These are phyloP conservation scores for Chlamydomonas asymmetrica DNA, from an alignment of 139 green algal genomes.

Conservation along the genomic window DNA sequence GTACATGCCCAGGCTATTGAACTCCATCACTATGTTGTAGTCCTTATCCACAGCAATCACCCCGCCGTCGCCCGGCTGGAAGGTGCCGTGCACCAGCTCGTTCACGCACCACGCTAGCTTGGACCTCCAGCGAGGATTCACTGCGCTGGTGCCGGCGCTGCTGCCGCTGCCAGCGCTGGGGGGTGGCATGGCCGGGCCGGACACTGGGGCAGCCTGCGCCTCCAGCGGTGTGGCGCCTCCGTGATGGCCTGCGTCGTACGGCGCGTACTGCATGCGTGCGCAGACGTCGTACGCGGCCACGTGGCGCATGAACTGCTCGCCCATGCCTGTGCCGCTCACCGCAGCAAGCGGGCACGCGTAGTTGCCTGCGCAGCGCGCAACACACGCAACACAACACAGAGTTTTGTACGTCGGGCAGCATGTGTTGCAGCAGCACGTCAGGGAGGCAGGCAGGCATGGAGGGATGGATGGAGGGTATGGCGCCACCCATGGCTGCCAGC, in stretches of 20 bases:
- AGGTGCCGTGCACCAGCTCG: conserved; percentile 12
- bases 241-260: too few species aligned
- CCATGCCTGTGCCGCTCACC: conserved; percentile 36
- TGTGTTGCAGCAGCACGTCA: too few species aligned
- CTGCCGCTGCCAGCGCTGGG: too few species aligned
- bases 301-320: conserved; percentile 41
- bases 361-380: conserved; percentile 23
- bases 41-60: conserved; percentile 37
- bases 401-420: background rate
- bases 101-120: too few species aligned
- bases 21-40: conserved; percentile 27
- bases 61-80: conserved; percentile 34
- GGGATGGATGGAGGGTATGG: too few species aligned
- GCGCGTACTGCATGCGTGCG: conserved; percentile 17
- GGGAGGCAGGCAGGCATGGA: too few species aligned
- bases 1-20: conserved; percentile 31
- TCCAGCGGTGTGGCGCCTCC: too few species aligned
- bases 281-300: conserved; percentile 29
- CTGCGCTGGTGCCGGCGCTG: background rate
- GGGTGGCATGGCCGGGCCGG: too few species aligned
- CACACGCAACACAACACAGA: background rate
- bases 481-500: too few species aligned
- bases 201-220: too few species aligned
- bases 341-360: conserved; percentile 23
- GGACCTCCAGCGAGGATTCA: background rate